Conservation (phyloP, 352 stramenopile species). For the Phytophthora podocarpi region DNA sequence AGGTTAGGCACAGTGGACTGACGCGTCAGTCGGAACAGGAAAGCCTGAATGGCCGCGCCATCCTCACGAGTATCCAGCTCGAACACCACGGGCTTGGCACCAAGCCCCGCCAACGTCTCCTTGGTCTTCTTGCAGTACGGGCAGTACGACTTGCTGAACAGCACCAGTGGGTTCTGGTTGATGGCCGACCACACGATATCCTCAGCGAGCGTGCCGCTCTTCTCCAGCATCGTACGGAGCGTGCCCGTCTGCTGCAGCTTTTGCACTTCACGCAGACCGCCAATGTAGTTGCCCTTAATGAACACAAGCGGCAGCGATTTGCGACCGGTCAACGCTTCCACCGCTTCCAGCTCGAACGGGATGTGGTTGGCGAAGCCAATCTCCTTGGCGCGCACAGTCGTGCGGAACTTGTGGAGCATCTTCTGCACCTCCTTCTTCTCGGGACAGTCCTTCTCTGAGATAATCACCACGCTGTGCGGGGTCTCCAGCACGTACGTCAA, state of each 20-base stretch:
- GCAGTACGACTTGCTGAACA: conserved; percentile 89
- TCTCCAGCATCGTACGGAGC: conserved; percentile 88
- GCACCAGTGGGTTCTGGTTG: conserved; percentile 70
- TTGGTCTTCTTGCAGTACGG: conserved; percentile 90
- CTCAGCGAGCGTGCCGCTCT: conserved; percentile 68
- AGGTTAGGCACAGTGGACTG: conserved; percentile 98
- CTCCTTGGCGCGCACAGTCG: conserved; percentile 57
- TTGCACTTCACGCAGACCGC: conserved; percentile 94
- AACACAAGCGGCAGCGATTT: conserved; percentile 96
- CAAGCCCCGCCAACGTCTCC: conserved; percentile 60
- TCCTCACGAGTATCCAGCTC: conserved; percentile 86
- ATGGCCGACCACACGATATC: conserved; percentile 76
- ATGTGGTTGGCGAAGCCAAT: conserved; percentile 61
- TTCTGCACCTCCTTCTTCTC: conserved; percentile 92
- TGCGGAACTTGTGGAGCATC: conserved; percentile 74
- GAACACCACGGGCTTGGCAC: conserved; percentile 71
- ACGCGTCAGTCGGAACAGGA: conserved; percentile 91
- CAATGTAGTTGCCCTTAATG: conserved; percentile 93
- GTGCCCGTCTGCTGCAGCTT: conserved; percentile 80
- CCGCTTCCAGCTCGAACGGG: conserved; percentile 74
- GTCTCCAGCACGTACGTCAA: conserved; percentile 76
- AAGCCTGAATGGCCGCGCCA: conserved; percentile 91
- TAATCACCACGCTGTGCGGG: conserved; percentile 91
- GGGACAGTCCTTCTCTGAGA: conserved; percentile 94
- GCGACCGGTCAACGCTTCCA: conserved; percentile 91